Evolutionary conservation across 352 stramenopile genomes (phyloP), one percentile per base, ranked within the genome.

Genomic region (Aphanomyces invadans): DNA sequence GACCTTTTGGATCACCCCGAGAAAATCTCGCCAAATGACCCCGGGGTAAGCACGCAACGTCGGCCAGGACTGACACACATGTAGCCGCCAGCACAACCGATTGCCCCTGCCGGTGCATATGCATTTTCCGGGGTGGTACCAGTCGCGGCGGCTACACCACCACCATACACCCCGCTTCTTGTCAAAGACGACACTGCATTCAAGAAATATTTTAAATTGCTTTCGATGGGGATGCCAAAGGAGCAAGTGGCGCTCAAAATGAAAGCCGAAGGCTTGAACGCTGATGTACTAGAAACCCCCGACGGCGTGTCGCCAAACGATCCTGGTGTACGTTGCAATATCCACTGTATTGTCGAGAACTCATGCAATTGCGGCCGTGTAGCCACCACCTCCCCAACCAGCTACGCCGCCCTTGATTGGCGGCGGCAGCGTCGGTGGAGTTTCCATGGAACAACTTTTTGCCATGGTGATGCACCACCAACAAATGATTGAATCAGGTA

Each of bases 391-490:
- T 39, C 33, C 45, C 62, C 57, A 60, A 23, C 32, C 66, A 54
- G 39, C 65, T 10, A 65, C 21, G 9, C 44, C 21, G 19, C 21
- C 44, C 4, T 4, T 25, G 44, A 9, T 19, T 9, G 44, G 12
- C 7, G 29, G 49, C 2, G 21, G 71, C 73, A 7, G 73, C 73
- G 23, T 57, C 5, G 32, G 51, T 12, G 77, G 79, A 4, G 78
- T 95, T 23, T 91, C 86, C 10, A 92, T 95, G 81, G 82, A 95
- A 42, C 82, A 95, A 42, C 69, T 95, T 3, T 91, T 92, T 39
- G 88, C 77, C 46, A 92, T 95, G 55, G 66, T 92, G 4, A 92
- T 95, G 83, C 83, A 95, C 39, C 84, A 95, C 68, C 86, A 95
- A 28, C 81, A 92, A 63, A 88, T 92, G 45, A 91, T 95, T 48